These are phyloP conservation scores for Dactylonectria macrodidyma DNA, from an alignment of 2,329 filamentous ascomycete genomes.

Conservation along the genomic window DNA sequence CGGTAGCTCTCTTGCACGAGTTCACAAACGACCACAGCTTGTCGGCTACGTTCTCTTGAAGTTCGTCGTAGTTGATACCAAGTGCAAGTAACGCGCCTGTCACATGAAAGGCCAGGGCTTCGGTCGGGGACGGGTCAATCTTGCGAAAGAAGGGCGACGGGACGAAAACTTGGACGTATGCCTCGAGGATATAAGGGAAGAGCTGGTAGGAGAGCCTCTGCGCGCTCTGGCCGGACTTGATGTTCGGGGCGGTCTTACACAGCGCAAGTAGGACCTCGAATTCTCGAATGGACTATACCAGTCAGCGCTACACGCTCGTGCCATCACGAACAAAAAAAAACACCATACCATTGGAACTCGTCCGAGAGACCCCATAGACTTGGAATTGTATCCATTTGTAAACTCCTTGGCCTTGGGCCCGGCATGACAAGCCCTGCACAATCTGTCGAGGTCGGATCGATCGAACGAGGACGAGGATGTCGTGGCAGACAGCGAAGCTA, in stretches of 20 bases:
- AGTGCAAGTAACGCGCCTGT: slow-evolving; percentile 86
- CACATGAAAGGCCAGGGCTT: slow-evolving; percentile 84
- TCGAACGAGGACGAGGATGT: slow-evolving; percentile 69
- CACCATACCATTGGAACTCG: slow-evolving; percentile 72
- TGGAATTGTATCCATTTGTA: slow-evolving; percentile 64
- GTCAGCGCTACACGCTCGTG: slow-evolving; percentile 35
- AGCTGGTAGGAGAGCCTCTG: slow-evolving; percentile 85
- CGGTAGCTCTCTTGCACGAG: slow-evolving; percentile 76
- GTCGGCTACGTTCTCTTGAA: slow-evolving; percentile 77
- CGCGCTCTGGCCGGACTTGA: slow-evolving; percentile 80
- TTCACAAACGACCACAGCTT: slow-evolving; percentile 81
- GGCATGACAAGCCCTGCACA: slow-evolving; percentile 71
- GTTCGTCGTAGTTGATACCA: slow-evolving; percentile 78
- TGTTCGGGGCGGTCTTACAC: slow-evolving; percentile 87
- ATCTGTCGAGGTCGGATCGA: slow-evolving; percentile 73
- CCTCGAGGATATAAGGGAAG: slow-evolving; percentile 87
- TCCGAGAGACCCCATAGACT: slow-evolving; percentile 60
- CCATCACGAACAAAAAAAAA: not conserved
- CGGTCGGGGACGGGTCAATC: slow-evolving; percentile 90
- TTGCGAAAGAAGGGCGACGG: slow-evolving; percentile 86
- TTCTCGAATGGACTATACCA: slow-evolving; percentile 82
- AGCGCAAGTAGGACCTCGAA: slow-evolving; percentile 92
- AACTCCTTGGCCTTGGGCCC: slow-evolving; percentile 60
- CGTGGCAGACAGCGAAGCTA: slow-evolving; percentile 73
- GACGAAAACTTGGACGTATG: slow-evolving; percentile 83